Evolutionary conservation across 768 basidiomycete genomes (phyloP), one percentile per base, ranked within the genome.

Genomic region (Guyanaporus albipodus): DNA sequence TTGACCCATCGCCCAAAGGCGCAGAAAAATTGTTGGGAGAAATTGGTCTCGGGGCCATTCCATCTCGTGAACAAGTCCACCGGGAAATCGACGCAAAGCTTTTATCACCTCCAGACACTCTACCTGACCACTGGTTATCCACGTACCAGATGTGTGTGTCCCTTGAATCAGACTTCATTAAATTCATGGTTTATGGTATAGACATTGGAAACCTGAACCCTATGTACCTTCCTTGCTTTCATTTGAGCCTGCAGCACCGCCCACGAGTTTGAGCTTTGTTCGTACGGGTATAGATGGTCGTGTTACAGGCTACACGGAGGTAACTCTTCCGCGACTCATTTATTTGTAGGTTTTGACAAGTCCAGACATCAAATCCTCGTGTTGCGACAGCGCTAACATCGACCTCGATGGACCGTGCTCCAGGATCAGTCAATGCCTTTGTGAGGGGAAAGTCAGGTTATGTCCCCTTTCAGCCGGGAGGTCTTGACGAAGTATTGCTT

Each of bases 401-500:
- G 10, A 91, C 89, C 2, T 89, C 90, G 23, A 67, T 94, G 48
- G 80, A 85, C 50, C 81, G 95, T 40, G 87, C 89, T 4, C 94
- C 93, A 8, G 91, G 83, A 12, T 78, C 85, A 0, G 76, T 74
- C 47, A 76, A 79, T 44, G 84, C 79, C 45, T 98, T 98, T 66
- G 93, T 98, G 17, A 75, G 94, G 47, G 96, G 96, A 36, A 96
- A 95, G 67, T 87, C 92, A 18, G 87, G 87, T 35, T 82, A 94
- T 67, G 80, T 94, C 8, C 96, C 96, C 1, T 98, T 98, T 67
- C 79, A 83, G 70, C 96, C 96, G 6, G 96, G 96, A 37, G 96
- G 96, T 3, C 71, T 98, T 9, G 91, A 91, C 34, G 83, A 85
- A 54, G 70, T 74, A 3, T 58, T 76, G 4, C 61, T 68, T 37